A percentile compares a stretch with the other conserved stretches of the same genome.
Conservation (phyloP, 2,329 filamentous ascomycete species). For the Pleomassaria siparia region DNA sequence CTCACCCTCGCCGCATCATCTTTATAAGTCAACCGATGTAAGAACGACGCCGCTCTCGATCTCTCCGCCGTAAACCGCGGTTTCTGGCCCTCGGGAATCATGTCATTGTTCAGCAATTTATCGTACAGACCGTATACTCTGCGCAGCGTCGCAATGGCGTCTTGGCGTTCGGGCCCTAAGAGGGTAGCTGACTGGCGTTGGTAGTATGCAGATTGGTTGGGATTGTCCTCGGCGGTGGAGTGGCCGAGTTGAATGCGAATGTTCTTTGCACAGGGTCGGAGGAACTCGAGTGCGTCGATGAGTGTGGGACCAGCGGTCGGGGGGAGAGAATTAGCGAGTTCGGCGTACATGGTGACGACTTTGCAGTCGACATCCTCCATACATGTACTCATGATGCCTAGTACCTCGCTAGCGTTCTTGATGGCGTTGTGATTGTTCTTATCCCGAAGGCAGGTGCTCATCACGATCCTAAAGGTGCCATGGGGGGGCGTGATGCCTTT, state of each 20-base stretch:
- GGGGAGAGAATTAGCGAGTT: conserved; percentile 30
- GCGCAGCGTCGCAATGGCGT: conserved; percentile 29
- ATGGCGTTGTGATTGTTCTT: conserved; percentile 73
- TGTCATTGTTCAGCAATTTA: conserved; percentile 30
- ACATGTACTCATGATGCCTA: conserved; percentile 50
- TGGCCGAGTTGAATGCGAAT: conserved; percentile 34
- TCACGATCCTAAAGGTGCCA: conserved; percentile 69
- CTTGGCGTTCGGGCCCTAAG: conserved; percentile 23
- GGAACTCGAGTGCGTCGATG: conserved; percentile 28
- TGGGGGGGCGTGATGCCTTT: conserved; percentile 31
- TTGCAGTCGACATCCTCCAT: conserved; percentile 35
- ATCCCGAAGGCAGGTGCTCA: conserved; percentile 74
- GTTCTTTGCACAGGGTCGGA: conserved; percentile 28
- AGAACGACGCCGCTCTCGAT: conserved; percentile 28
- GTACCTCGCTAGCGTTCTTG: conserved; percentile 62
- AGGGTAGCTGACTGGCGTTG: background rate
- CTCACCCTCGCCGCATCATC: background rate
- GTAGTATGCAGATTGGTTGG: background rate
- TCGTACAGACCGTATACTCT: conserved; percentile 35
- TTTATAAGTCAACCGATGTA: conserved; percentile 20
- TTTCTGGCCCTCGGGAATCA: conserved; percentile 32
- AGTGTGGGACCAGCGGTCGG: conserved; percentile 32
- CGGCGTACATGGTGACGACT: conserved; percentile 31
- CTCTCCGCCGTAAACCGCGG: conserved; percentile 26
- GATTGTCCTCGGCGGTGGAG: conserved; percentile 10